Base-by-base conservation (phyloP, 2,329 filamentous ascomycete species). In the Calonectria multiphialidica region DNA sequence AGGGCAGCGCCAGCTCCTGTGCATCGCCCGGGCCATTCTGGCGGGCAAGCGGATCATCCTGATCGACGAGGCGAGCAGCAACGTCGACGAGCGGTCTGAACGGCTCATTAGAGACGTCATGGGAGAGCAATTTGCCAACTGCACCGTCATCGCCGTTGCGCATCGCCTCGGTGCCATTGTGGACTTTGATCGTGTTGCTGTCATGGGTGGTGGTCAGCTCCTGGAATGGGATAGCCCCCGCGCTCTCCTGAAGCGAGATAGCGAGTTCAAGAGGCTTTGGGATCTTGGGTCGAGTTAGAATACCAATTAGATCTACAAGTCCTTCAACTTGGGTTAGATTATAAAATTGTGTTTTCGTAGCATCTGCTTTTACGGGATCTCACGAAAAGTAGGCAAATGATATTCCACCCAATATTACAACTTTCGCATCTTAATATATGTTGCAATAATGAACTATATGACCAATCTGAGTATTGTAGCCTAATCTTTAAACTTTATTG, bases 61-160 rank as follows among this genome's bases (percentile, higher is more conserved):
- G 12, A 74, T 85, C 23, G 85, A 86, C 30, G 84, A 86, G 67
- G 82, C 81, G 4, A 84, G 83, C 1, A 74, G 70, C 40, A 83
- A 80, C n/a, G 80, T 84, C 6, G 83, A 85, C 66, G 67, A 76
- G 2, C 80, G 81, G 25, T 83, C 81, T 0, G 82, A 84, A 61
- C 76, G 78, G 15, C 72, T 79, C 13, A 83, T 85, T 72, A 81
- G 82, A 64, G 75, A 78, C 2, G 75, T 84, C 13, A 77, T 86
- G 10, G 70, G 67, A 1, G 69, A 79, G 1, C 79, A 84, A 62
- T 83, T 85, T 30, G 66, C 73, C 2, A 74, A 79, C 0, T 88
- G 89, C 72, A 93, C 92, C 0, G 86, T 93, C 18, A 81, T 87
- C 21, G 80, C 83, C 2, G 80, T 86, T n/a, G 83, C 81, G 0